Percentiles rank a stretch among this genome's conserved stretches.
Evolutionary conservation across 2,329 filamentous ascomycete genomes (phyloP).

Genomic region (Fusarium multiceps): DNA sequence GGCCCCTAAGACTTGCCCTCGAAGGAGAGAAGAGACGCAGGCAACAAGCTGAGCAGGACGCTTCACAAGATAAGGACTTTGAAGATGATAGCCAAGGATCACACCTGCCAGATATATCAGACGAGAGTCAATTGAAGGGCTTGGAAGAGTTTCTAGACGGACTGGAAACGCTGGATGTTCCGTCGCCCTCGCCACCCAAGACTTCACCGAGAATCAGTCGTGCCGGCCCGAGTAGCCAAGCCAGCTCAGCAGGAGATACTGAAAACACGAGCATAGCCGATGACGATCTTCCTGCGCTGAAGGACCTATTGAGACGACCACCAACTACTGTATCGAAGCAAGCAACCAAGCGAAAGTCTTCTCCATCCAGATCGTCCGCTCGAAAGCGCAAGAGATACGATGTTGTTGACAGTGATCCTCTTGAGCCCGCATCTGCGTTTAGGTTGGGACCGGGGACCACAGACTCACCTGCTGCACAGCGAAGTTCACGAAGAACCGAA

Average conservation of each 20-base stretch:
- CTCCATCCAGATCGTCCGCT: constrained; percentile 42
- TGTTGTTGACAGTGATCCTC: constrained; percentile 49
- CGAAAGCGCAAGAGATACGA: constrained; percentile 49
- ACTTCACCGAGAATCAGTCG: constrained; percentile 44
- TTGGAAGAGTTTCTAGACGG: constrained; percentile 32
- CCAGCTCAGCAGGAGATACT: constrained; percentile 51
- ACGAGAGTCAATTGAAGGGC: constrained; percentile 51
- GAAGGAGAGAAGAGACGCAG: constrained; percentile 43
- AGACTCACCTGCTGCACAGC: constrained; percentile 42
- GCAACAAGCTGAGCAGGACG: constrained; percentile 61
- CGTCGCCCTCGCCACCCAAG: constrained; percentile 48
- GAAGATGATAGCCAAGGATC: constrained; percentile 63
- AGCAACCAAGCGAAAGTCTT: constrained; percentile 40
- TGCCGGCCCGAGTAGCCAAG: constrained; percentile 49
- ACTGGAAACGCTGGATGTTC: constrained; percentile 36
- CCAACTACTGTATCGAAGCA: constrained; percentile 24
- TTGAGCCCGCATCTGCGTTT: constrained; percentile 43
- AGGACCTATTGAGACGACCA: constrained; percentile 48
- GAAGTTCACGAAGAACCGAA: constrained; percentile 33
- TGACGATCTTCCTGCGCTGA: constrained; percentile 53
- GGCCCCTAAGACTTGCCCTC: constrained; percentile 60
- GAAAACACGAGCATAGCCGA: constrained; percentile 53
- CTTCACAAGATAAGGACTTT: constrained; percentile 62
- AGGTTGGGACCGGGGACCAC: constrained; percentile 17
- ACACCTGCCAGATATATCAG: constrained; percentile 45